Base-by-base conservation (phyloP, 495 filamentous ascomycete species). In the Apodospora peruviana region DNA sequence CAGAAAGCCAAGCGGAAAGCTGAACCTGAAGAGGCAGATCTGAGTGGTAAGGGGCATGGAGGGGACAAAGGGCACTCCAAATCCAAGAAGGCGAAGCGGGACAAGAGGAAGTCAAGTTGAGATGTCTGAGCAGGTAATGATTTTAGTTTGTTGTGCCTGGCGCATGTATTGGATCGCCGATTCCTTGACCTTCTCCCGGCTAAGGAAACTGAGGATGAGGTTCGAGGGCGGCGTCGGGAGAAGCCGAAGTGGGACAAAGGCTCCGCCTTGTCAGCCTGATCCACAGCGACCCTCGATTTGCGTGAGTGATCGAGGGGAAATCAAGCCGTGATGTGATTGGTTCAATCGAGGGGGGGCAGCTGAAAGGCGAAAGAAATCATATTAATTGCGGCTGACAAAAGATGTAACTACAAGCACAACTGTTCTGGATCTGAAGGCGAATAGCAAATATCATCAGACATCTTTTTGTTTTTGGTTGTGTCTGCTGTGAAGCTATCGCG, bases 1-100 rank as follows among this genome's bases (percentile, higher is more conserved):
- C 67, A 69, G 2, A 89, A 87, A 69, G 51, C 65, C 19, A 95
- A 95, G 73, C 74, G 91, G 47, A 96, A 95, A 72, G 86, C 85
- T 36, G 82, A 79, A 14, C 84, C 81, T 47, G 81, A 84, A 20
- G 77, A 79, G 27, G 69, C 68, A 47, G 75, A 86, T 53, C 71
- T 80, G 32, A 79, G 75, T 45, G 75, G 77, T 18, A 66, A 84
- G 53, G 81, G 79, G 55, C 73, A 79, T 36, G 81, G 77, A 65
- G 61, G 75, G 66, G 58, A 75, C 12, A 70, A 68, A 54, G 64
- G 59, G 21, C 69, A 68, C 24, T 74, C 73, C 48, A 76, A 75
- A 57, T 48, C 66, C 19, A 86, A 83, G 67, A 87, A 84, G 66
- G 62, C 68, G 9, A 83, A 80, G 58, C 63, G 63, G 47, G 64